Conservation (phyloP, 2,329 filamentous ascomycete genomes). For the Alternaria consortialis region DNA sequence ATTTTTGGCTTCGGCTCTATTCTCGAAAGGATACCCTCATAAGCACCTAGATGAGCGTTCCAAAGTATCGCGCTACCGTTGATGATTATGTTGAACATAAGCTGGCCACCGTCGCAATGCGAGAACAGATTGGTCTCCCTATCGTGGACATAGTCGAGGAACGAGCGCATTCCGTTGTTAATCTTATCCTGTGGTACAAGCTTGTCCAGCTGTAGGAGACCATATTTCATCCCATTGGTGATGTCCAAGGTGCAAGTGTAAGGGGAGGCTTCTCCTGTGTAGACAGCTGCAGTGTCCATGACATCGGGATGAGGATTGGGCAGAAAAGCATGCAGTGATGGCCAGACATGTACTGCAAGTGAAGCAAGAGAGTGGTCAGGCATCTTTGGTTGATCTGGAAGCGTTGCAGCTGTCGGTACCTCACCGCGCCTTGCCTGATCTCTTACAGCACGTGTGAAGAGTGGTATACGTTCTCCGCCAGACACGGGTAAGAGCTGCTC, state of each 20-base stretch:
- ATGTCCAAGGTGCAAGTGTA: slow-evolving; percentile 15
- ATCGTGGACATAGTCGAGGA: slow-evolving; percentile 5
- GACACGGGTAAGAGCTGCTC: slow-evolving; percentile 9
- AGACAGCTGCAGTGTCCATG: slow-evolving; percentile 5
- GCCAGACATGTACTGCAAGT: slow-evolving; percentile 11
- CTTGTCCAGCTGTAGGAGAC: slow-evolving; percentile 5
- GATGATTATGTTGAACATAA: slow-evolving; percentile 15
- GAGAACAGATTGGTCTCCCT: background rate
- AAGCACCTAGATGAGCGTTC: slow-evolving; percentile 14
- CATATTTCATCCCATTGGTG: slow-evolving; percentile 9
- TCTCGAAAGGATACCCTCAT: slow-evolving; percentile 11
- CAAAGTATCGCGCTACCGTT: background rate
- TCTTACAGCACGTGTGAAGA: slow-evolving; percentile 8
- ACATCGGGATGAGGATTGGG: background rate
- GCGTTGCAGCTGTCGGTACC: background rate
- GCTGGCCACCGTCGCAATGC: slow-evolving; percentile 12
- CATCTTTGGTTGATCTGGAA: background rate
- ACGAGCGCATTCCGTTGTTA: slow-evolving; percentile 7
- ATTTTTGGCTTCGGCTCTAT: slow-evolving; percentile 17
- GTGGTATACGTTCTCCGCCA: slow-evolving; percentile 14
- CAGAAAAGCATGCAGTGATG: slow-evolving; percentile 9
- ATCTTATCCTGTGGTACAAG: slow-evolving; percentile 4
- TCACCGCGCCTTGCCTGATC: background rate
- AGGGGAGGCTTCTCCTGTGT: slow-evolving; percentile 2
- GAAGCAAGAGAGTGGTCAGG: slow-evolving; percentile 4